Percentiles rank a stretch among this genome's conserved stretches.
Evolutionary conservation across 805 yeast species (phyloP).

Genomic region (Sugiyamaella marilandica): DNA sequence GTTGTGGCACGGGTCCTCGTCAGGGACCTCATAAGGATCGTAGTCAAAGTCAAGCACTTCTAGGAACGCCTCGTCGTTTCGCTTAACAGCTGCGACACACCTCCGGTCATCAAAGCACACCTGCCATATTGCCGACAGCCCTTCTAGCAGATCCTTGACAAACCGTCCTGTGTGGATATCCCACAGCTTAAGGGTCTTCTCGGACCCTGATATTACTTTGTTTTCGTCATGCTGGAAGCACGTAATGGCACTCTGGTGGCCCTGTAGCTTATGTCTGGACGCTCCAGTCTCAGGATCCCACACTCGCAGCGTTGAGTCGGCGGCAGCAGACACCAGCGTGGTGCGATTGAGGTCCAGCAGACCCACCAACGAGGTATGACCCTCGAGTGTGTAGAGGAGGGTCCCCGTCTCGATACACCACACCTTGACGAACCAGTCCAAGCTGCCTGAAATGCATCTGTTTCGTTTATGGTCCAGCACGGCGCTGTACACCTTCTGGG

Average conservation of each 20-base stretch:
- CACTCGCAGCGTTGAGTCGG: conserved; percentile 83
- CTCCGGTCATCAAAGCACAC: conserved; percentile 78
- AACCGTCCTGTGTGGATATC: conserved; percentile 72
- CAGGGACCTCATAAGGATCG: conserved; percentile 21
- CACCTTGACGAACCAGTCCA: conserved; percentile 81
- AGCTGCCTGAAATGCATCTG: conserved; percentile 84
- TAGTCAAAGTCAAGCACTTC: conserved; percentile 79
- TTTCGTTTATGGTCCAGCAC: conserved; percentile 70
- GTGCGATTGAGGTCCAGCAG: conserved; percentile 70
- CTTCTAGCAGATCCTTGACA: conserved; percentile 63
- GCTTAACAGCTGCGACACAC: conserved; percentile 89
- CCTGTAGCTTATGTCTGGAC: conserved; percentile 63
- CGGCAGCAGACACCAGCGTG: conserved; percentile 88
- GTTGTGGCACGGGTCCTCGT: not conserved
- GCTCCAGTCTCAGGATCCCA: conserved; percentile 82
- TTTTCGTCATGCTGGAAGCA: conserved; percentile 88
- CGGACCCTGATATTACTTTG: conserved; percentile 83
- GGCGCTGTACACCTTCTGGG: conserved; percentile 84
- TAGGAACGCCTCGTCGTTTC: conserved; percentile 62
- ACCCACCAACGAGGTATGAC: conserved; percentile 89
- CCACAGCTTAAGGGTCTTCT: conserved; percentile 82
- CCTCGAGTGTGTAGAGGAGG: conserved; percentile 65
- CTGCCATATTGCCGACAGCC: conserved; percentile 90
- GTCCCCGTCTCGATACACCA: conserved; percentile 85
- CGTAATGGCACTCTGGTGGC: conserved; percentile 83